Evolutionary conservation across 371 early-diverging fungal species (phyloP), one percentile per base, ranked within the genome.

Genomic region (Mortierella sp.): DNA sequence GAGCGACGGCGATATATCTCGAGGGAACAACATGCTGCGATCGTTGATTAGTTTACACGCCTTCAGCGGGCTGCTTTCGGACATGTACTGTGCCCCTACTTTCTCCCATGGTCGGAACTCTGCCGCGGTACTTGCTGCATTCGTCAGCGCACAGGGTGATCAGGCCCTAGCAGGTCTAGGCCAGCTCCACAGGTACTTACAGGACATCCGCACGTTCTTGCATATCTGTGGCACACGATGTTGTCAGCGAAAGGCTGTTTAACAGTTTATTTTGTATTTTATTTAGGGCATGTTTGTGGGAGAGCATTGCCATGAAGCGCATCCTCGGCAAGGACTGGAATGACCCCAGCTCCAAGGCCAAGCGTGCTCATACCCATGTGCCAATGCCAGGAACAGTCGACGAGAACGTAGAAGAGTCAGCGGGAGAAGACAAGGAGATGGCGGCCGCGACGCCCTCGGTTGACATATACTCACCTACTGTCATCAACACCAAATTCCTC

Each of bases 261-360:
- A 46, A 78, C 32, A 70, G 27, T 11, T 4, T 3, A 1, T 27
- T 32, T 43, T 72, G 16, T 60, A 24, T 27, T 35, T 21, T n/a
- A 24, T 71, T 35, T 84, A 92, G 95, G 41, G 82, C 86, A 0
- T 94, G 95, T 82, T 84, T 92, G 0, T 95, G 94, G 93, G 96
- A 97, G 82, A 91, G 89, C 65, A 79, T 94, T 46, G 76, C 91
- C 7, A 79, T 96, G 38, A 94, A 92, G 71, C 90, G 89, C n/a
- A 78, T 90, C 1, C 88, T 96, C 27, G 96, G 95, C 35, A 90
- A 89, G 75, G 77, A 89, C 8, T 96, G 97, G 97, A 94, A 93
- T 80, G 88, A 87, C 11, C 78, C 84, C 5, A 77, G 77, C 35
- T 79, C 82, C 38, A 84, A 86, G 72, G 46, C 83, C 8, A 83